Evolutionary conservation across 352 stramenopile species (phyloP).

Genomic region (Pythium aquatile): DNA sequence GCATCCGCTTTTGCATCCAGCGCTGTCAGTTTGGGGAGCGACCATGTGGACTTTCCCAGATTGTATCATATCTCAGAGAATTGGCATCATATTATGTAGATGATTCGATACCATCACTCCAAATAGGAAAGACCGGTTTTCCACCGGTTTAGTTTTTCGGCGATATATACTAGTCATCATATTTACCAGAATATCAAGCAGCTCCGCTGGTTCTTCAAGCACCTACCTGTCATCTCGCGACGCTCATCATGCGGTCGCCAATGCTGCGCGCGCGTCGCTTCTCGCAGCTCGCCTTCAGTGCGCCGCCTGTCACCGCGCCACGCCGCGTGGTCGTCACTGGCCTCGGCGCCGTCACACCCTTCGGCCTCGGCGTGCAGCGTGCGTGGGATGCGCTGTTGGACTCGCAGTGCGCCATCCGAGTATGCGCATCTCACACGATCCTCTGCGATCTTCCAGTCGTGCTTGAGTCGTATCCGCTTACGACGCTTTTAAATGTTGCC

Average conservation of each 20-base stretch:
- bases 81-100: too few relatives aligned
- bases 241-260: background rate
- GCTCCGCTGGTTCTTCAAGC: slow-evolving; percentile 16
- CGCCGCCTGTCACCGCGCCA: slow-evolving; percentile 50
- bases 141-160: background rate
- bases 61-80: too few relatives aligned
- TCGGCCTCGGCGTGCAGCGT: slow-evolving; percentile 80
- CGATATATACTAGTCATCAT: background rate
- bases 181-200: background rate
- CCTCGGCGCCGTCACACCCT: slow-evolving; percentile 88
- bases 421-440: slow-evolving; percentile 11
- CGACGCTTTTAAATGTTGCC: background rate
- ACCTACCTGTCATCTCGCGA: background rate
- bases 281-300: slow-evolving; percentile 64
- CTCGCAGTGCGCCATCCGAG: slow-evolving; percentile 73
- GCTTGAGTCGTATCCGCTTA: background rate
- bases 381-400: slow-evolving; percentile 83
- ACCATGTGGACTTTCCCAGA: too few relatives aligned
- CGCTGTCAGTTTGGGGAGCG: too few relatives aligned
- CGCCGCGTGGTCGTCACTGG: slow-evolving; percentile 92
- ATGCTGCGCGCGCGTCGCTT: slow-evolving; percentile 31
- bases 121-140: too few relatives aligned
- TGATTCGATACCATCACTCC: too few relatives aligned
- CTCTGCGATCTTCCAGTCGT: slow-evolving; percentile 13
- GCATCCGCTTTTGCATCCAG: too few relatives aligned